Evolutionary conservation across 805 yeast genomes (phyloP).

Genomic region (Metahyphopichia silvanorum): DNA sequence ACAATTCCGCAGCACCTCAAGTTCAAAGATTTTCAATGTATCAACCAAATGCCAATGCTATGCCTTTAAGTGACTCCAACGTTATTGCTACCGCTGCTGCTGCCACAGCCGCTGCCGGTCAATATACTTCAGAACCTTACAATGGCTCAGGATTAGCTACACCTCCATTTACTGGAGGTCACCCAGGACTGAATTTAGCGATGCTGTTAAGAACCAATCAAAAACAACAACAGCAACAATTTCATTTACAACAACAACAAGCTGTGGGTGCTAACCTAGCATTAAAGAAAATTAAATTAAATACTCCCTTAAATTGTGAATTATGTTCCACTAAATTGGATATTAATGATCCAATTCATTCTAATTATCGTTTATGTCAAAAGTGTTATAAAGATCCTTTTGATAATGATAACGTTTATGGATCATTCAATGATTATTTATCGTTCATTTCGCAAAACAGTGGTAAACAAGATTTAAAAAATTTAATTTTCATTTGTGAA

Average conservation of each 20-base stretch:
- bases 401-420: constrained; percentile 19
- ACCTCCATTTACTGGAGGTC: no score
- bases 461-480: constrained; percentile 9
- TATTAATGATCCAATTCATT: constrained; percentile 19
- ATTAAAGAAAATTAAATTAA: neutral
- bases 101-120: constrained; percentile 13
- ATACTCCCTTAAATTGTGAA: constrained; percentile 17
- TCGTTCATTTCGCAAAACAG: constrained; percentile 12
- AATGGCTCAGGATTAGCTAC: neutral
- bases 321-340: constrained; percentile 22
- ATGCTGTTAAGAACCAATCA: constrained; percentile 1
- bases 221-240: constrained; percentile 6
- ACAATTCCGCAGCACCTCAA: neutral
- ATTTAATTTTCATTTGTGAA: constrained; percentile 17
- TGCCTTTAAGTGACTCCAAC: neutral
- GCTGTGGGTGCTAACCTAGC: neutral
- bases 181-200: no score
- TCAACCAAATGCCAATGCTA: constrained; percentile 1
- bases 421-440: constrained; percentile 26
- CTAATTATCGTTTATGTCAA: constrained; percentile 24
- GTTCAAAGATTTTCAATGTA: neutral
- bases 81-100: constrained; percentile 6
- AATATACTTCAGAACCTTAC: neutral
- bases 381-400: constrained; percentile 29
- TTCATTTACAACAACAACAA: constrained; percentile 6